Percentiles rank a stretch among this genome's conserved stretches.
phyloP scores from a whole-genome alignment of 2,329 filamentous ascomycete genomes.

The Chaetomiaceae sp. region DNA sequence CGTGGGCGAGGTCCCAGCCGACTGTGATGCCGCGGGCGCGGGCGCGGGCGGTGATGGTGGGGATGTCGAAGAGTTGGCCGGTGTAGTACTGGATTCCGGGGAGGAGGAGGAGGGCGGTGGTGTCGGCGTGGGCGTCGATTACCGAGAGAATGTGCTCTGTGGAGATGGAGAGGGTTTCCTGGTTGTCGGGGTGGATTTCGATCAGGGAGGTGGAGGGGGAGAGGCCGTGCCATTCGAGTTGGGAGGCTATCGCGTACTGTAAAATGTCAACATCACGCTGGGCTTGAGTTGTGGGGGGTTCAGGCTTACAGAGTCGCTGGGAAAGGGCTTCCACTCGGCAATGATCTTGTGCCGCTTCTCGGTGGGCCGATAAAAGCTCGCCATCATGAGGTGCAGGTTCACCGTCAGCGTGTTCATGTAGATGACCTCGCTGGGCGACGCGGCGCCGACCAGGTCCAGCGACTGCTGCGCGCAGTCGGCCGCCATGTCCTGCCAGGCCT shows the following conservation, averaged over 20 bases:
- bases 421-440: slow-evolving; percentile 64
- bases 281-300: too few relatives aligned
- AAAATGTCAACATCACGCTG: too few relatives aligned
- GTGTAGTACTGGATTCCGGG: slow-evolving; percentile 92
- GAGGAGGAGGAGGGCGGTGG: slow-evolving; percentile 71
- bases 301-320: slow-evolving; percentile 65
- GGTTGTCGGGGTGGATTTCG: slow-evolving; percentile 59
- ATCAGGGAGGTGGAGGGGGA: slow-evolving; percentile 66
- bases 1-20: slow-evolving; percentile 87
- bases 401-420: slow-evolving; percentile 84
- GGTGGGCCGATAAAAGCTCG: slow-evolving; percentile 74
- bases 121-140: slow-evolving; percentile 70
- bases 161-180: slow-evolving; percentile 58
- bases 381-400: slow-evolving; percentile 78
- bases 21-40: slow-evolving; percentile 60
- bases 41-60: slow-evolving; percentile 72
- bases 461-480: slow-evolving; percentile 67
- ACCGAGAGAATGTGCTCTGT: slow-evolving; percentile 67
- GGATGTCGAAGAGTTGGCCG: slow-evolving; percentile 81
- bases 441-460: slow-evolving; percentile 70
- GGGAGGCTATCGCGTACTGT: slow-evolving; percentile 78
- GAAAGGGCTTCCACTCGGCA: slow-evolving; percentile 86
- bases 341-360: slow-evolving; percentile 69
- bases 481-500: slow-evolving; percentile 74
- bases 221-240: slow-evolving; percentile 67